Evolutionary conservation across 257 asterid genomes (phyloP).

Genomic region (Striga asiatica): DNA sequence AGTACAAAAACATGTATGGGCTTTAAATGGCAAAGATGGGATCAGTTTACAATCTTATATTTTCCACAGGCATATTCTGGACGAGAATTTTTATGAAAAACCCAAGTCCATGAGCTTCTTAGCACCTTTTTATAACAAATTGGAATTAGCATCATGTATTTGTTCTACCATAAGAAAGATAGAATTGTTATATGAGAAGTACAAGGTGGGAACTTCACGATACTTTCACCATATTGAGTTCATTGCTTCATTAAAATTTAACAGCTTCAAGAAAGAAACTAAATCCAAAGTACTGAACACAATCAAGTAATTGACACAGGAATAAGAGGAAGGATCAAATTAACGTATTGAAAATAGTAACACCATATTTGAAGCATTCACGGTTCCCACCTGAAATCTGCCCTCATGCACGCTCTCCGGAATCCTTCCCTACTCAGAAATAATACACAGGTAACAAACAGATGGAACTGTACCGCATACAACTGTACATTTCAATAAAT

Average conservation of each 20-base stretch:
- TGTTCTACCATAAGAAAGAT: background rate
- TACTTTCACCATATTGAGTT: no score
- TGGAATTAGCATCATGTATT: background rate
- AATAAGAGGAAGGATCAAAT: background rate
- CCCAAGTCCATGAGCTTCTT: background rate
- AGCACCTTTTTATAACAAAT: background rate
- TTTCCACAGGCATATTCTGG: background rate
- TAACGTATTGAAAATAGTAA: slow-evolving; percentile 10
- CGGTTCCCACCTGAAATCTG: slow-evolving; percentile 58
- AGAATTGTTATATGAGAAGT: background rate
- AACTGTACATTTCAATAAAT: slow-evolving; percentile 41
- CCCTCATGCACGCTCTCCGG: slow-evolving; percentile 85
- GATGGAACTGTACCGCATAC: slow-evolving; percentile 85
- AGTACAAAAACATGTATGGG: background rate
- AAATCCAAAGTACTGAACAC: background rate
- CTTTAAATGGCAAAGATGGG: background rate
- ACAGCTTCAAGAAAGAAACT: background rate
- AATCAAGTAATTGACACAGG: background rate
- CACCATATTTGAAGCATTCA: slow-evolving; percentile 9
- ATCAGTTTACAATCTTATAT: background rate
- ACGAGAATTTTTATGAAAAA: background rate
- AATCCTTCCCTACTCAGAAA: slow-evolving; percentile 91
- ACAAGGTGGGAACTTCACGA: no score
- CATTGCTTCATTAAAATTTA: no score
- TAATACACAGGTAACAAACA: slow-evolving; percentile 78